Base-by-base conservation (phyloP, 2,329 filamentous ascomycete genomes). In the Cladosporium sp. region DNA sequence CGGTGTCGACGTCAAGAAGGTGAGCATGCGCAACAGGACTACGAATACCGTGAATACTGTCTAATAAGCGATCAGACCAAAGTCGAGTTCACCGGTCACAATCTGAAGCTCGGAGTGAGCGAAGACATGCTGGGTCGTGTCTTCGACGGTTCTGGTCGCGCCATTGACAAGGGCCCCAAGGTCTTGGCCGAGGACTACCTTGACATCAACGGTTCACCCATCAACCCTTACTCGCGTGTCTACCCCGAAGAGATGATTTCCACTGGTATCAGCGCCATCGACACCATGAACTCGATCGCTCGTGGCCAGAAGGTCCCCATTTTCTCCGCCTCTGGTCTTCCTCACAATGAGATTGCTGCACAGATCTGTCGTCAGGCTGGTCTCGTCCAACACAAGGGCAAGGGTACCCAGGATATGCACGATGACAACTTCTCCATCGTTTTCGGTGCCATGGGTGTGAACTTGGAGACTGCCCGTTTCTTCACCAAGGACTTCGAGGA, bases 241-340 rank as follows among this genome's bases (percentile, higher is more conserved):
- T 99, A 99, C 74, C 94, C 94, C 70, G 94, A 99, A 80, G 95
- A 99, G 79, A 99, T 99, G 93, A 97, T 99, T 70, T 94, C 93
- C 35, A 99, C 94, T 48, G 94, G 94, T 86, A 99, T 99, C 75
- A 97, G 93, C 62, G 92, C 94, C 72, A 97, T 99, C 71, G 93
- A 97, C 74, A 96, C 92, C 61, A 97, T 97, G 93, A 83, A 82
- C 74, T 82, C 80, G 51, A 96, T 97, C 75, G 94, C 95, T 64
- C 91, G 94, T 84, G 94, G 94, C 62, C 94, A 99, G 76, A 99
- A 99, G 83, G 99, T 99, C 65, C 94, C 95, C 68, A 99, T 99
- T 70, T 99, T 99, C 85, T 99, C 94, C 24, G 91, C 94, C 56
- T 87, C 94, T 60, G 94, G 94, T 91, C 85, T 99, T 59, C 95